Evolutionary conservation across 441 rosid species (phyloP).

Genomic region (Raphanus hybrid): DNA sequence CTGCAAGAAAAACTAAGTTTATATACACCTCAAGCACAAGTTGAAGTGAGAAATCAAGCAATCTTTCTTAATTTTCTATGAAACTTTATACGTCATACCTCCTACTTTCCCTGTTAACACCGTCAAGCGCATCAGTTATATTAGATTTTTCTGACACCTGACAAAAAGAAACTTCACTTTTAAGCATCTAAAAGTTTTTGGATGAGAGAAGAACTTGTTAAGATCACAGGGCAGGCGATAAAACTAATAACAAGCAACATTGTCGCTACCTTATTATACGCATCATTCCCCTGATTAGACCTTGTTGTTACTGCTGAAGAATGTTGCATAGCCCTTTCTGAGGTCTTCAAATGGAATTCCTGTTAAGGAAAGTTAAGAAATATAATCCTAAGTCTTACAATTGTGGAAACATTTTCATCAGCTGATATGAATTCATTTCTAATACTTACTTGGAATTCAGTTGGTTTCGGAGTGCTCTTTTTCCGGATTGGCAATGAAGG

Average conservation of each 20-base stretch:
- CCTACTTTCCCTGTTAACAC: slow-evolving; percentile 50
- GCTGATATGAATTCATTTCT: slow-evolving; percentile 7
- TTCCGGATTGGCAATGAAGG: slow-evolving; percentile 73
- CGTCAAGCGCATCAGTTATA: slow-evolving; percentile 43
- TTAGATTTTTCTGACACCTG: slow-evolving; percentile 54
- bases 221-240: slow-evolving; percentile 9
- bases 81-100: slow-evolving; percentile 52
- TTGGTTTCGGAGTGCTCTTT: slow-evolving; percentile 73
- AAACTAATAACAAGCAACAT: not conserved
- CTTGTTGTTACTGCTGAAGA: slow-evolving; percentile 58
- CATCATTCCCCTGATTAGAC: slow-evolving; percentile 45
- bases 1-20: slow-evolving; percentile 42
- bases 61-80: not conserved
- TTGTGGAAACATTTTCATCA: not conserved
- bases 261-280: slow-evolving; percentile 48
- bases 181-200: no score
- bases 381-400: slow-evolving; percentile 17
- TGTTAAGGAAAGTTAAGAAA: slow-evolving; percentile 40
- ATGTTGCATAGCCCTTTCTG: slow-evolving; percentile 84
- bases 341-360: slow-evolving; percentile 89
- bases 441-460: slow-evolving; percentile 75
- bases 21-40: slow-evolving; percentile 4
- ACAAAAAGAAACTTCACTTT: slow-evolving; percentile 33
- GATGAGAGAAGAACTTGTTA: no score
- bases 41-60: slow-evolving; percentile 8